These are phyloP conservation scores for Uronychia setigera DNA, from an alignment of 73 alveolate genomes.

Conservation along the genomic window DNA sequence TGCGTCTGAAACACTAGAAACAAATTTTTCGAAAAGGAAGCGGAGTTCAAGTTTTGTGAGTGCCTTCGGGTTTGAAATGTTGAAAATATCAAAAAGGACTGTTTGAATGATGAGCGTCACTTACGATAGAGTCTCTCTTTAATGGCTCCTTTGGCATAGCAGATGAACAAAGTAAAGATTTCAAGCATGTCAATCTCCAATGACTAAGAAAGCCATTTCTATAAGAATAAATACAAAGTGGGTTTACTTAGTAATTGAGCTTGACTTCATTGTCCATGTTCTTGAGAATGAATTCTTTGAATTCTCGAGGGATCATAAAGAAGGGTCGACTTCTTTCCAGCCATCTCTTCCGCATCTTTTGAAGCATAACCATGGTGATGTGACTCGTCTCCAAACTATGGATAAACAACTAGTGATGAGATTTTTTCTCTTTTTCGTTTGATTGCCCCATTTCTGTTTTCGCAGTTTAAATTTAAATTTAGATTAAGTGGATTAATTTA, in stretches of 20 bases:
- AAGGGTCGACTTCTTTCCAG: constrained; percentile 50
- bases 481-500: too few relatives aligned
- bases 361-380: constrained; percentile 36
- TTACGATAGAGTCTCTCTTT: constrained; percentile 41
- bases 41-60: constrained; percentile 43
- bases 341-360: constrained; percentile 60
- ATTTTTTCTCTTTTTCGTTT: constrained; percentile 47
- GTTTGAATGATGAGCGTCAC: not conserved
- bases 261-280: constrained; percentile 56
- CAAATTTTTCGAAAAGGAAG: constrained; percentile 45
- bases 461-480: not conserved
- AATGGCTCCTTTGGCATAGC: constrained; percentile 34
- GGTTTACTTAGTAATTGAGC: constrained; percentile 44
- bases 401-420: constrained; percentile 38
- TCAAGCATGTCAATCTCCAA: constrained; percentile 72
- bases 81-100: constrained; percentile 34
- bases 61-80: constrained; percentile 36
- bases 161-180: constrained; percentile 19
- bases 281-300: constrained; percentile 47
- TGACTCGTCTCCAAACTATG: constrained; percentile 41
- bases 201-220: constrained; percentile 61
- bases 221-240: not conserved
- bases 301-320: constrained; percentile 64
- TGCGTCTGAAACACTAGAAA: constrained; percentile 26
- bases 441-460: not conserved